phyloP scores from a whole-genome alignment of 1,284 basidiomycete genomes.

The Xerocomus minutiporus region DNA sequence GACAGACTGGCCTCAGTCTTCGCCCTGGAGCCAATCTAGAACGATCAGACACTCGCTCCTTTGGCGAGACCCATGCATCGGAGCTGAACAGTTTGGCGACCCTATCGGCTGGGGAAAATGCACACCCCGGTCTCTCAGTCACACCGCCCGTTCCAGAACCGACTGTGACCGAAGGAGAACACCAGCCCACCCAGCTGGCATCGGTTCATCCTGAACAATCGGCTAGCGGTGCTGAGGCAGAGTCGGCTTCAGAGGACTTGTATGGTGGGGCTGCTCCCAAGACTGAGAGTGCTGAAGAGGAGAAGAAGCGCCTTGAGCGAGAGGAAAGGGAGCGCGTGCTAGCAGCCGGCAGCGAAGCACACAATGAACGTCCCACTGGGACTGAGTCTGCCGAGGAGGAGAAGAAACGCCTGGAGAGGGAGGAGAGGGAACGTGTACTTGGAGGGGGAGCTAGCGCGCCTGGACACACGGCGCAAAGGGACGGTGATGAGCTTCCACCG shows the following conservation, averaged over 20 bases:
- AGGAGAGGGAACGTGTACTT: slow-evolving; percentile 56
- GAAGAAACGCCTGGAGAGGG: slow-evolving; percentile 62
- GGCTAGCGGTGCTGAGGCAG: slow-evolving; percentile 27
- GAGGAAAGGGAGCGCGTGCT: slow-evolving; percentile 37
- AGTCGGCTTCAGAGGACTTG: slow-evolving; percentile 25
- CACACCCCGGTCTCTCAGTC: slow-evolving; percentile 37
- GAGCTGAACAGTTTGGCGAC: slow-evolving; percentile 60
- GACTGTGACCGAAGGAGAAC: slow-evolving; percentile 4
- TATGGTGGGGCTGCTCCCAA: slow-evolving; percentile 27
- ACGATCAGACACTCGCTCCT: slow-evolving; percentile 70
- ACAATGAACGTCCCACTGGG: neutral
- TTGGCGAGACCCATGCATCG: slow-evolving; percentile 72
- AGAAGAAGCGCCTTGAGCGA: slow-evolving; percentile 47
- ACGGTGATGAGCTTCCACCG: slow-evolving; percentile 58
- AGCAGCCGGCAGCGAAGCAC: slow-evolving; percentile 11
- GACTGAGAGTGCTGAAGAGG: slow-evolving; percentile 46
- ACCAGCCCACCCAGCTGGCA: slow-evolving; percentile 12
- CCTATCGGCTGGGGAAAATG: slow-evolving; percentile 26
- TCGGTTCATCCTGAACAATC: slow-evolving; percentile 37
- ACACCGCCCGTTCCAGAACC: slow-evolving; percentile 37
- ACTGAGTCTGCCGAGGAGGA: slow-evolving; percentile 59
- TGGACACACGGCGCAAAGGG: slow-evolving; percentile 17
- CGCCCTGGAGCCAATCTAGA: slow-evolving; percentile 51
- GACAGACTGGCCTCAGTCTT: slow-evolving; percentile 50
- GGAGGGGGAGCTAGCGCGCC: slow-evolving; percentile 28